Conservation (phyloP, 2,329 filamentous ascomycete genomes). For the Erysiphe pulchra region DNA sequence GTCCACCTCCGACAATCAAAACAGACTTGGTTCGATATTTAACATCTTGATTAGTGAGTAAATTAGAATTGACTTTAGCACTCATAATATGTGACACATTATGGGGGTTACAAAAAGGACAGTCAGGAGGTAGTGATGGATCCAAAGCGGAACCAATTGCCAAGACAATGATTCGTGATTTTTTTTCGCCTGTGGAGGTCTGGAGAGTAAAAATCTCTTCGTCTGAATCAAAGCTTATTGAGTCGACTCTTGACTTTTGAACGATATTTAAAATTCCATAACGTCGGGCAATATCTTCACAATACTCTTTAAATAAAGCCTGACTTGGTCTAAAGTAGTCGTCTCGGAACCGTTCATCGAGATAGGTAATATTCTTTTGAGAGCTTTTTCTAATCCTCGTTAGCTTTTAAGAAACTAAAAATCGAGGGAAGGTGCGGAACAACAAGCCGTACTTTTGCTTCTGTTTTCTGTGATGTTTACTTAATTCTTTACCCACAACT, state of each 20-base stretch:
- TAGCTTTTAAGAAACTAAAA: conserved; percentile 1
- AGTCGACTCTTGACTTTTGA: conserved; percentile 21
- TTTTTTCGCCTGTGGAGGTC: conserved; percentile 26
- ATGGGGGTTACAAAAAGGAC: conserved; percentile 12
- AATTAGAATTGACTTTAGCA: not conserved
- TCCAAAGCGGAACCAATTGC: conserved; percentile 43
- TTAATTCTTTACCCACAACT: conserved; percentile 56
- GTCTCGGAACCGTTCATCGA: conserved; percentile 40
- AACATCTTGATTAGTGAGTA: not conserved
- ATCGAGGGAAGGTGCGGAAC: conserved; percentile 1
- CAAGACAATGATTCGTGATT: conserved; percentile 37
- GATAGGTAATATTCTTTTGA: conserved; percentile 6
- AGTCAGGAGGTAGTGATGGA: conserved; percentile 18
- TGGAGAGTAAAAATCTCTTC: conserved; percentile 37
- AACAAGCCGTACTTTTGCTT: conserved; percentile 19
- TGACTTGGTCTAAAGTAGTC: conserved; percentile 43
- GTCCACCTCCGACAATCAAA: conserved; percentile 41
- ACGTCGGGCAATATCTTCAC: conserved; percentile 26
- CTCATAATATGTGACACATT: conserved; percentile 1
- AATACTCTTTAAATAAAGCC: conserved; percentile 35
- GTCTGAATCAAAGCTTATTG: conserved; percentile 5
- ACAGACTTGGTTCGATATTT: not conserved
- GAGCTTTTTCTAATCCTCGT: conserved; percentile 13
- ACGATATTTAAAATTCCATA: conserved; percentile 34
- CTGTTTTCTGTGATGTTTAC: conserved; percentile 55